Evolutionary conservation across 148 eudicot species (phyloP), one percentile per base, ranked within the genome.

Genomic region (Chenopodium suecicum): DNA sequence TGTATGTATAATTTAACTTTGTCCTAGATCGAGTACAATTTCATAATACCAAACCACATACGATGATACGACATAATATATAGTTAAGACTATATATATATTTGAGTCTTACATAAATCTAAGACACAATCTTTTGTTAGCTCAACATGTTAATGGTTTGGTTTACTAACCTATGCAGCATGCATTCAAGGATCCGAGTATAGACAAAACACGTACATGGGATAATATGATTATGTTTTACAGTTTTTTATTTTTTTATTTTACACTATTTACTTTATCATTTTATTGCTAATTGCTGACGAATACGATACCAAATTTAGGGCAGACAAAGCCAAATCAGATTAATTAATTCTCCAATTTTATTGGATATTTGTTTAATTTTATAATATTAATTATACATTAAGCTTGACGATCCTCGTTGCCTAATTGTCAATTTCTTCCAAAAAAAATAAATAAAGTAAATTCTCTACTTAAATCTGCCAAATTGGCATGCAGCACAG

Each of bases 121-220:
- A 66, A 27, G 16, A 56, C 20, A 56, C 25, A 66, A 69, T 32
- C 20, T 69, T 41, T 29, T 7, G 9, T 44, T 72, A 3, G 29
- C 75, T 41, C 75, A 72, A 72, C 56, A 41, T 72, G 50, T 72
- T 72, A 22, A 72, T 72, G 75, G 75, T 72, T 72, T 72, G 54
- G 75, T 72, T 41, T 72, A 72, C 75, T 72, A 20, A 72, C 75
- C 75, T 29, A 41, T 44, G 29, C 54, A 72, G 75, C 75, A 72
- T 44, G 75, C 72, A 69, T 19, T 41, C 56, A 46, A 23, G 5
- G 56, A 72, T 25, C 10, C 31, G 17, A 72, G n/a, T 16, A 5
- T 3, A 20, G 75, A 44, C 75, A 72, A 72, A 70, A 72, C 23
- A 44, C 29, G 46, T 20, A 44, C 29, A 46, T 44, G 16, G 54